These are phyloP conservation scores for Alternaria sp. DNA, from an alignment of 2,329 filamentous ascomycete genomes.

Conservation along the genomic window DNA sequence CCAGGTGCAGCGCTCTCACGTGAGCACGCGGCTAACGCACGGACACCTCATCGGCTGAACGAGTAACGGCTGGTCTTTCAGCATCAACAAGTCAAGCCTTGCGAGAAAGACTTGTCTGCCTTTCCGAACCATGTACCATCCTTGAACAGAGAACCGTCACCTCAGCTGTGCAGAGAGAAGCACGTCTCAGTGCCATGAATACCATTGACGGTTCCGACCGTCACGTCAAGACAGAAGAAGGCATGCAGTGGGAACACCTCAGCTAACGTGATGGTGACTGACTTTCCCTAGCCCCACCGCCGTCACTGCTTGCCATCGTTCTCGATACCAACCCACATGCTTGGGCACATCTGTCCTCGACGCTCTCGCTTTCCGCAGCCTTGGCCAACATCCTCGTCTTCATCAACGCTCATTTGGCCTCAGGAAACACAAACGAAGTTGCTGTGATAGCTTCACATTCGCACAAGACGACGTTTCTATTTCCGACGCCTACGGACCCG, in stretches of 20 bases:
- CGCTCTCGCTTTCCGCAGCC: slow-evolving; percentile 81
- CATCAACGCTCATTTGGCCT: slow-evolving; percentile 93
- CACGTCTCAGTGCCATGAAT: slow-evolving; percentile 61
- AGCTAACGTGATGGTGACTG: slow-evolving; percentile 6
- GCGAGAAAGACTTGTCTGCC: not conserved
- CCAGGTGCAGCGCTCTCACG: slow-evolving; percentile 14
- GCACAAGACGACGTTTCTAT: slow-evolving; percentile 87
- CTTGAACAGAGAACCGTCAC: not conserved
- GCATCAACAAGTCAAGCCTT: not conserved
- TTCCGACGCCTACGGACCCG: slow-evolving; percentile 65
- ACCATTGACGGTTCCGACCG: slow-evolving; percentile 67
- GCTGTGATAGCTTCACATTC: slow-evolving; percentile 90
- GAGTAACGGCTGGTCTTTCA: not conserved
- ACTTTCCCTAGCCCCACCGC: slow-evolving; percentile 61
- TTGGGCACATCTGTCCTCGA: slow-evolving; percentile 79
- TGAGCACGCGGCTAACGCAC: slow-evolving; percentile 22
- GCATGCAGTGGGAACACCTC: slow-evolving; percentile 24
- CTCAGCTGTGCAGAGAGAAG: not conserved
- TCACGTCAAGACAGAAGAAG: slow-evolving; percentile 50
- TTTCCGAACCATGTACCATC: not conserved
- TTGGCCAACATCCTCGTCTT: slow-evolving; percentile 93
- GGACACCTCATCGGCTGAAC: slow-evolving; percentile 18
- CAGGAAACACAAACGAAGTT: slow-evolving; percentile 91
- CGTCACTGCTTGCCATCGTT: slow-evolving; percentile 87
- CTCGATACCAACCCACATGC: slow-evolving; percentile 97